These are phyloP conservation scores for Aspergillus thermomutatus DNA, from an alignment of 2,329 filamentous ascomycete genomes.

Conservation along the genomic window DNA sequence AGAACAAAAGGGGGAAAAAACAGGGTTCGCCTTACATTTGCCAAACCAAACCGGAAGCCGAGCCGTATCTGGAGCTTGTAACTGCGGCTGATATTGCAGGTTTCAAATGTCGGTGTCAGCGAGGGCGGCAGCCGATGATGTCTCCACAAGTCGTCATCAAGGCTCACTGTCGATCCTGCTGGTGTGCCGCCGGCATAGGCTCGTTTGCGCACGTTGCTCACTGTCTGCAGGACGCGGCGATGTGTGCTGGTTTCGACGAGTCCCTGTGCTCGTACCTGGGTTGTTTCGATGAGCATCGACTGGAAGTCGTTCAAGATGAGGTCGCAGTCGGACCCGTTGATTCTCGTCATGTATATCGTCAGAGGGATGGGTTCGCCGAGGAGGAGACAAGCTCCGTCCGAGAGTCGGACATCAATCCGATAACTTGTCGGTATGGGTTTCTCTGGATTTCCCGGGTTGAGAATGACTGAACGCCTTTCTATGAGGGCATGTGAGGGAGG, in stretches of 20 bases:
- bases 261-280: conserved; percentile 9
- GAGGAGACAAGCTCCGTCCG: conserved; percentile 13
- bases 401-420: conserved; percentile 6
- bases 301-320: conserved; percentile 15
- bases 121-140: conserved; percentile 5
- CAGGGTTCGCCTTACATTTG: conserved; percentile 4
- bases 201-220: conserved; percentile 8
- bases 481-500: background rate
- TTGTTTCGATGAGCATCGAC: conserved; percentile 18
- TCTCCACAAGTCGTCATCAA: background rate
- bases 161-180: background rate
- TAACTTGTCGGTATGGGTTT: background rate
- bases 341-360: conserved; percentile 7
- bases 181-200: too few species aligned
- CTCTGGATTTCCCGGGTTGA: background rate
- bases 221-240: conserved; percentile 15
- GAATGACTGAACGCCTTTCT: background rate
- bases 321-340: background rate
- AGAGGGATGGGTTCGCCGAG: conserved; percentile 10
- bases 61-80: conserved; percentile 12
- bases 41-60: conserved; percentile 8
- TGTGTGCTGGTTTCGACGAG: conserved; percentile 2
- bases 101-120: conserved; percentile 15
- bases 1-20: background rate
- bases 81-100: conserved; percentile 15